Evolutionary conservation across 352 stramenopile species (phyloP).

Genomic region (Bremia lactucae): DNA sequence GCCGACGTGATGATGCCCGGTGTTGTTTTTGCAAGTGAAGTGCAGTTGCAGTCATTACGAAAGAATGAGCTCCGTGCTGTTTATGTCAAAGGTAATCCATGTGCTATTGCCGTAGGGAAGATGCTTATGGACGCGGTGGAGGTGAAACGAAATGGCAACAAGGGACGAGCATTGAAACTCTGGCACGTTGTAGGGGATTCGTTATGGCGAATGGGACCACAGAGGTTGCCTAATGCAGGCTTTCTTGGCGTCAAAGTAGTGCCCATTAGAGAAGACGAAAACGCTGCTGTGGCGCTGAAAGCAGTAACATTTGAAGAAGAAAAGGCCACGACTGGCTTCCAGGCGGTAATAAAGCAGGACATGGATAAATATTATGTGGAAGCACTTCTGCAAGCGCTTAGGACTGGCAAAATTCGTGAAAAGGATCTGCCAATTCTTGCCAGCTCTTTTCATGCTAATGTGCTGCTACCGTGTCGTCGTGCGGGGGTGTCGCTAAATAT

Average conservation of each 20-base stretch:
- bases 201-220: conserved; percentile 62
- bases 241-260: conserved; percentile 39
- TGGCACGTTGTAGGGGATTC: conserved; percentile 65
- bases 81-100: conserved; percentile 60
- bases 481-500: conserved; percentile 50
- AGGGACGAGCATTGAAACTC: conserved; percentile 56
- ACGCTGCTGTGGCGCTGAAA: conserved; percentile 19
- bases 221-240: conserved; percentile 53
- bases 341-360: conserved; percentile 39
- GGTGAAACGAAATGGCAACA: conserved; percentile 43
- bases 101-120: conserved; percentile 70
- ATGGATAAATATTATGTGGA: conserved; percentile 67
- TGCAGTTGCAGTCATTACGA: conserved; percentile 42
- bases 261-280: conserved; percentile 19
- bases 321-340: conserved; percentile 5
- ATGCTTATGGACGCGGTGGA: conserved; percentile 57
- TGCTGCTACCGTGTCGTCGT: conserved; percentile 51
- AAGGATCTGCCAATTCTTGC: conserved; percentile 73
- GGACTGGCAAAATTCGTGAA: conserved; percentile 39
- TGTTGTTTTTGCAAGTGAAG: conserved; percentile 47
- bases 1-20: conserved; percentile 80
- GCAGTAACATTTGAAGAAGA: conserved; percentile 39
- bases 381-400: conserved; percentile 58
- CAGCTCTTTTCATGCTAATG: conserved; percentile 59
- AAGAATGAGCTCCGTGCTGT: conserved; percentile 64